Evolutionary conservation across 2,329 filamentous ascomycete species (phyloP).

Genomic region (Penicillium crustosum): DNA sequence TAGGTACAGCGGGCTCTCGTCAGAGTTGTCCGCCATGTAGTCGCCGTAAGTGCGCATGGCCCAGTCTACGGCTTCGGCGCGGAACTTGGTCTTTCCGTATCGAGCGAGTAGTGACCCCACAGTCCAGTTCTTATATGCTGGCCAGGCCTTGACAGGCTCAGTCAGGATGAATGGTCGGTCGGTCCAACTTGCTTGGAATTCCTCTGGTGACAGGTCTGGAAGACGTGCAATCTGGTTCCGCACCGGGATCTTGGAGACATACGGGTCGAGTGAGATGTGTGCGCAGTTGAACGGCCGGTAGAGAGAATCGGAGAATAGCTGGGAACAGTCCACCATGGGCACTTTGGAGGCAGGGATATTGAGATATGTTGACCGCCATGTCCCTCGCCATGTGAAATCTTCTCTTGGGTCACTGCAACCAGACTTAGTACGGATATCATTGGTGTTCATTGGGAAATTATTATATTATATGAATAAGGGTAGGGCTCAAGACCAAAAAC

Average conservation of each 20-base stretch:
- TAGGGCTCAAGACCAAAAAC: not conserved
- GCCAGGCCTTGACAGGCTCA: slow-evolving; percentile 77
- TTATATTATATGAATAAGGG: slow-evolving; percentile 2
- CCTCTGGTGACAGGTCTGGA: slow-evolving; percentile 64
- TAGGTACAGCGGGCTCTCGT: slow-evolving; percentile 89
- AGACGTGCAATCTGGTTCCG: slow-evolving; percentile 73
- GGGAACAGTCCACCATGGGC: slow-evolving; percentile 66
- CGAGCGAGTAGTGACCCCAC: slow-evolving; percentile 63
- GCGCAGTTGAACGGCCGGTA: slow-evolving; percentile 90
- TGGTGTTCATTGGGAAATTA: not conserved
- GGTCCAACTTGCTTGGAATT: slow-evolving; percentile 76
- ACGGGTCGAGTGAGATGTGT: slow-evolving; percentile 67
- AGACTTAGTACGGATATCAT: slow-evolving; percentile 19
- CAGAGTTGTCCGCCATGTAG: slow-evolving; percentile 76
- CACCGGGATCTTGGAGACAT: slow-evolving; percentile 67
- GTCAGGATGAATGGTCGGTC: slow-evolving; percentile 84
- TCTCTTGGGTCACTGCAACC: slow-evolving; percentile 30
- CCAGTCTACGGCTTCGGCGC: slow-evolving; percentile 94
- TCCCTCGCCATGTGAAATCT: slow-evolving; percentile 69
- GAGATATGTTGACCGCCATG: slow-evolving; percentile 80
- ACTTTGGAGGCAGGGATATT: slow-evolving; percentile 55
- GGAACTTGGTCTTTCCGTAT: slow-evolving; percentile 69
- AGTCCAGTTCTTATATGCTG: slow-evolving; percentile 72
- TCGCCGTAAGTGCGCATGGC: slow-evolving; percentile 73
- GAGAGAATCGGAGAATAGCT: slow-evolving; percentile 85